Percentiles rank a stretch among this genome's conserved stretches.
phyloP scores from a whole-genome alignment of 164 flowering plant genomes.

The Piper longum region DNA sequence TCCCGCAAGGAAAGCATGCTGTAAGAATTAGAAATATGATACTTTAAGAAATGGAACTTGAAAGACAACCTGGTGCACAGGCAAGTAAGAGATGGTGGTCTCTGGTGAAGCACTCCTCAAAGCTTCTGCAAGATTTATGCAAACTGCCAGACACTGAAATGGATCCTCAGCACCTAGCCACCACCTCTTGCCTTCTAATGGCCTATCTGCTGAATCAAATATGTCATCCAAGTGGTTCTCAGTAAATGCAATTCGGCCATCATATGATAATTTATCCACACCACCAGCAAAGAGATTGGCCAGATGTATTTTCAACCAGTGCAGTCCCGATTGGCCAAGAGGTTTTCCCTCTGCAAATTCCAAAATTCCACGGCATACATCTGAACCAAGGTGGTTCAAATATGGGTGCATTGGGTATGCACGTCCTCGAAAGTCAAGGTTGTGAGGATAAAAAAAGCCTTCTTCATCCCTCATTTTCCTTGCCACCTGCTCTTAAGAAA shows the following conservation, averaged over 20 bases:
- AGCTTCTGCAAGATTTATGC: constrained; percentile 73
- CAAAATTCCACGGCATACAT: constrained; percentile 79
- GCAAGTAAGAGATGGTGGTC: constrained; percentile 56
- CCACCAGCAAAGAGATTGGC: constrained; percentile 94
- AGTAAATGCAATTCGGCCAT: constrained; percentile 66
- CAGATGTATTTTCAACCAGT: constrained; percentile 90
- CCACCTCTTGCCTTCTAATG: constrained; percentile 90
- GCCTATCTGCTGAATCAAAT: constrained; percentile 92
- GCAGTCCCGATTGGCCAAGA: constrained; percentile 77
- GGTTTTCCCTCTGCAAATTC: constrained; percentile 96
- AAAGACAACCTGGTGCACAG: constrained; percentile 44
- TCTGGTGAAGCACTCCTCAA: constrained; percentile 82
- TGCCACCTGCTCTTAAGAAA: constrained; percentile 52
- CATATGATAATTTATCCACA: constrained; percentile 76
- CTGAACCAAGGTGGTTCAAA: constrained; percentile 97
- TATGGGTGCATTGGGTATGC: constrained; percentile 99
- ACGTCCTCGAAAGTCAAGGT: constrained; percentile 97
- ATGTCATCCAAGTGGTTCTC: constrained; percentile 84
- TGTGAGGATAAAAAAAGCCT: constrained; percentile 92
- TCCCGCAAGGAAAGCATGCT: neutral
- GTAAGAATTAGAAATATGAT: neutral
- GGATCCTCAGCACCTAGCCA: constrained; percentile 98
- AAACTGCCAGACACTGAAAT: constrained; percentile 73
- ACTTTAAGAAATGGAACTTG: too few species aligned
- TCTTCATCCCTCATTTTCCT: constrained; percentile 87